These are phyloP conservation scores for Flaveria ramosissima DNA, from an alignment of 129 eudicot genomes.

Conservation along the genomic window DNA sequence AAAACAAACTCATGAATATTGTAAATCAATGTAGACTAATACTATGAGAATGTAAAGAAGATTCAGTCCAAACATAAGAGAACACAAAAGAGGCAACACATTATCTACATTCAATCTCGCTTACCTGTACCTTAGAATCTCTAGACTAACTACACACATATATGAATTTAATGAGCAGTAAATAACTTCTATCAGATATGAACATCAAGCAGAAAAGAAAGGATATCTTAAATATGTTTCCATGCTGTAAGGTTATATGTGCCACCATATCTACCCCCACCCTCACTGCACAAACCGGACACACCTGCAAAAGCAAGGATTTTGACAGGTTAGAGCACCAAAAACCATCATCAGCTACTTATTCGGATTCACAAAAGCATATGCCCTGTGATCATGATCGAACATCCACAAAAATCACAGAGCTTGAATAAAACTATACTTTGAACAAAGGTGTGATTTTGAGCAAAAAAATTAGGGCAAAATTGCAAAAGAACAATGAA, in stretches of 20 bases:
- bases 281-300: constrained; percentile 94
- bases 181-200: neutral
- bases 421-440: too few species aligned
- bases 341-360: neutral
- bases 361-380: neutral
- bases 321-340: neutral
- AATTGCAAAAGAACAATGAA: neutral
- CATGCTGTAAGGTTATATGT: constrained; percentile 94
- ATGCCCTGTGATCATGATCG: neutral
- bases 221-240: constrained; percentile 95
- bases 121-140: neutral
- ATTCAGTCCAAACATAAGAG: neutral
- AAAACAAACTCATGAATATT: neutral
- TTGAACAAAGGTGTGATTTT: too few species aligned
- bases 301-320: constrained; percentile 56
- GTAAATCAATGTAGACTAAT: neutral
- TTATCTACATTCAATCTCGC: neutral
- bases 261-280: constrained; percentile 97
- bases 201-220: constrained; percentile 26
- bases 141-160: neutral
- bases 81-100: neutral
- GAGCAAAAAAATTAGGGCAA: neutral
- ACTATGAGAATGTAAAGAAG: neutral
- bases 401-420: neutral
- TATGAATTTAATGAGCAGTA: neutral